phyloP scores from a whole-genome alignment of 2,329 filamentous ascomycete genomes.

The Colletotrichum costaricense region DNA sequence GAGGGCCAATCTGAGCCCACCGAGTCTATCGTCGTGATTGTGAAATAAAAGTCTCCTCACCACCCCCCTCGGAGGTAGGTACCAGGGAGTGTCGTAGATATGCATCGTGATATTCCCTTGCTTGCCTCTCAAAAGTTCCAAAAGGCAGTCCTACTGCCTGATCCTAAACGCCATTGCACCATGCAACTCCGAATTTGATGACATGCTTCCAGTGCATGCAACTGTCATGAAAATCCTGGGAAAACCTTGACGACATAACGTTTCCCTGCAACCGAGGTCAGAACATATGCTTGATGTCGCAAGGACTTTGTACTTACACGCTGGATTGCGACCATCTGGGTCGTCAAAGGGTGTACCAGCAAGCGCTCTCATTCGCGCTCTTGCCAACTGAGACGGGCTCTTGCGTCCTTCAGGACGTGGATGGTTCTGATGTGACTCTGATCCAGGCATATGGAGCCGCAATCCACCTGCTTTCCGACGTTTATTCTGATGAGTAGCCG shows the following conservation, averaged over 20 bases:
- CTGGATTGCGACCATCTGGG: constrained; percentile 51
- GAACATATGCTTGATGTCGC: background rate
- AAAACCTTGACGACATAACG: constrained; percentile 56
- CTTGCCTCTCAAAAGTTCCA: background rate
- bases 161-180: constrained; percentile 31
- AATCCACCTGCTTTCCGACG: constrained; percentile 22
- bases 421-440: constrained; percentile 1
- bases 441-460: constrained; percentile 23
- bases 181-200: constrained; percentile 18
- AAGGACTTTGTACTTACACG: constrained; percentile 47
- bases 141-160: constrained; percentile 24
- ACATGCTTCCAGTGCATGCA: constrained; percentile 9
- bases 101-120: constrained; percentile 13
- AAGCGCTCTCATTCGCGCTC: constrained; percentile 56
- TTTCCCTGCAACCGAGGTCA: constrained; percentile 47
- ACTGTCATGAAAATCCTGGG: constrained; percentile 46
- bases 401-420: constrained; percentile 44
- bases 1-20: constrained; percentile 8
- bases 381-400: constrained; percentile 56
- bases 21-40: constrained; percentile 10
- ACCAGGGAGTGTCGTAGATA: constrained; percentile 19
- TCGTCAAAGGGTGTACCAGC: constrained; percentile 57
- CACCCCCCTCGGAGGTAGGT: background rate
- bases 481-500: constrained; percentile 19
- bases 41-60: constrained; percentile 19